Base-by-base conservation (phyloP, 2,329 filamentous ascomycete genomes). In the Alternaria sp. region DNA sequence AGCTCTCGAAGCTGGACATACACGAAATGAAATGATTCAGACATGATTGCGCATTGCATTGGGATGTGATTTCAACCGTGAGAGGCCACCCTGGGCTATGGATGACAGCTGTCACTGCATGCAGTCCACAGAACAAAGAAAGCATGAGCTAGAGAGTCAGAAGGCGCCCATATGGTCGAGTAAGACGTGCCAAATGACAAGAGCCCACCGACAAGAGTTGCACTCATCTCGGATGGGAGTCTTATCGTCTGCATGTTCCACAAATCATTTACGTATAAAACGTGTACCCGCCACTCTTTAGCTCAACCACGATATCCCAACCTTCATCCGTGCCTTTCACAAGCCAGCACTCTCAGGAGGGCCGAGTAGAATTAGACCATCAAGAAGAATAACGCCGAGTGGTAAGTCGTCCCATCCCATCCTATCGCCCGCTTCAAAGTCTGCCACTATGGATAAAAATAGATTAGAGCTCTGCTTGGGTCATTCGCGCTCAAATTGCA, bases 1-100 rank as follows among this genome's bases (percentile, higher is more conserved):
- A 74, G 67, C 69, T 71, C 55, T 59, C 62, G 60, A 26, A 72
- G 65, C 67, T 70, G 67, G 61, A 43, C 61, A 66, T 49, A 52
- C 47, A 51, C 62, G 65, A 65, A 73, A 74, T 72, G 66, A 28
- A 73, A 68, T 61, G 61, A 69, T 72, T 67, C 63, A 70, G 62
- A 66, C 66, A 50, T 50, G 28, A 52, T 13, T 7, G 23, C 19
- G 9, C 13, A 11, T 25, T 36, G 19, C 8, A 15, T 25, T 40
- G 49, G 13, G 36, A 25, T 40, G 30, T 52, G 13, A 19, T 5
- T n/a, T 52, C 8, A 2, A 40, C 19, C 28, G 13, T 52, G 49
- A 40, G 13, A 40, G 44, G 44, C 44, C 15, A 1, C 19, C 1
- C 3, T 6, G 44, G 19, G 44, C 19, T 23, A 25, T 6, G 1